Conservation (phyloP, 2,329 filamentous ascomycete genomes). For the Teratosphaeria gauchensis region DNA sequence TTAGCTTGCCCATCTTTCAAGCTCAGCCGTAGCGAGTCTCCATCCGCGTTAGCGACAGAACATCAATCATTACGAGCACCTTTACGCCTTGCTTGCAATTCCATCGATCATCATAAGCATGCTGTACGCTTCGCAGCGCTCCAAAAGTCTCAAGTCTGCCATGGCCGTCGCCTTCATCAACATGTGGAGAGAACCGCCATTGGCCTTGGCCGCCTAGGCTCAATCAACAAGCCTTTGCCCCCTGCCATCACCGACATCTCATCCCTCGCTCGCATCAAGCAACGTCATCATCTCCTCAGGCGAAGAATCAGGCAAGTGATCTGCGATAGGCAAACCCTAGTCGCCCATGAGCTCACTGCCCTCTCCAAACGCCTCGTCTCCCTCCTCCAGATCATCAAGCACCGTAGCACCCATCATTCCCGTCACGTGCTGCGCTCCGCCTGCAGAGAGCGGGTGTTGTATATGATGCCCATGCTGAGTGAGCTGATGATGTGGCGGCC, state of each 20-base stretch:
- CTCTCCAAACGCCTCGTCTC: slow-evolving; percentile 35
- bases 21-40: neutral
- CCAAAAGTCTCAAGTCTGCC: neutral
- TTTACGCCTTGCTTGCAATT: neutral
- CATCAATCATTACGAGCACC: neutral
- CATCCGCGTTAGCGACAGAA: neutral
- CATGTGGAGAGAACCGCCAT: neutral
- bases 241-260: neutral
- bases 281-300: neutral
- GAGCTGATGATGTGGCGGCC: neutral
- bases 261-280: neutral
- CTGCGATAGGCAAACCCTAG: slow-evolving; percentile 1
- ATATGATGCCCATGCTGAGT: slow-evolving; percentile 1
- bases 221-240: neutral
- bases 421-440: slow-evolving; percentile 25
- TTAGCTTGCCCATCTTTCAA: neutral
- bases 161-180: neutral
- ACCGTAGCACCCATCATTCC: slow-evolving; percentile 29
- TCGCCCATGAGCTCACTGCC: slow-evolving; percentile 35
- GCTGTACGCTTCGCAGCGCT: neutral
- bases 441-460: neutral
- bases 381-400: slow-evolving; percentile 27
- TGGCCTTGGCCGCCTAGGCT: neutral
- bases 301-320: neutral
- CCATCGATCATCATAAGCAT: neutral